These are phyloP conservation scores for Fusarium albosuccineum DNA, from an alignment of 2,329 filamentous ascomycete species.

Conservation along the genomic window DNA sequence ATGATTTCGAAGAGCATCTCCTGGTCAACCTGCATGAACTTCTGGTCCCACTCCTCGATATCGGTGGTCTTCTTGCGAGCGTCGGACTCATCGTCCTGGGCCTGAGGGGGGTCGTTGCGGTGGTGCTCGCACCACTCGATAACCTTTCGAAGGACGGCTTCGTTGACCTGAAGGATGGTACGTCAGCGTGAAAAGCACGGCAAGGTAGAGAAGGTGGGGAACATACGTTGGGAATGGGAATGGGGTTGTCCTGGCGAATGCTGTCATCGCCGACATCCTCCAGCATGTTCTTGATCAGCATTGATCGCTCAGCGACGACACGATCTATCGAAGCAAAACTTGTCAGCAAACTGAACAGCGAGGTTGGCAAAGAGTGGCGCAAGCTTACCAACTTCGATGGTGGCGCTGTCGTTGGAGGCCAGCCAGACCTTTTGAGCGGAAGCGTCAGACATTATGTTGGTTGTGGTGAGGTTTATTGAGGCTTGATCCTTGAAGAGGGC, in stretches of 20 bases:
- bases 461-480: conserved; percentile 6
- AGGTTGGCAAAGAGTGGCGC: conserved; percentile 25
- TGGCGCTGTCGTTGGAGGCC: conserved; percentile 64
- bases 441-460: conserved; percentile 54
- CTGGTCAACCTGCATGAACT: conserved; percentile 99
- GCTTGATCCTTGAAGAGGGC: conserved; percentile 5
- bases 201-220: conserved; percentile 15
- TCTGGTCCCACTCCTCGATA: conserved; percentile 99
- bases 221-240: conserved; percentile 87
- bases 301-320: conserved; percentile 87
- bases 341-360: conserved; percentile 31
- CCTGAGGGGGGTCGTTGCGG: conserved; percentile 85
- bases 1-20: conserved; percentile 99
- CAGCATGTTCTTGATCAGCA: conserved; percentile 98
- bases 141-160: conserved; percentile 93
- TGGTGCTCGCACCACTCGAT: conserved; percentile 99
- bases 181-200: conserved; percentile 28
- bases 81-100: conserved; percentile 90
- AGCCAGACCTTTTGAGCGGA: conserved; percentile 61
- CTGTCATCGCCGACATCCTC: conserved; percentile 84
- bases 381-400: conserved; percentile 62
- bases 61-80: conserved; percentile 98
- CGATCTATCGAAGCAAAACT: conserved; percentile 68
- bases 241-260: conserved; percentile 71
- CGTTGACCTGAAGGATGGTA: conserved; percentile 76